Evolutionary conservation across 2,329 filamentous ascomycete species (phyloP), one percentile per base, ranked within the genome.

Genomic region (Xylariaceae sp.): DNA sequence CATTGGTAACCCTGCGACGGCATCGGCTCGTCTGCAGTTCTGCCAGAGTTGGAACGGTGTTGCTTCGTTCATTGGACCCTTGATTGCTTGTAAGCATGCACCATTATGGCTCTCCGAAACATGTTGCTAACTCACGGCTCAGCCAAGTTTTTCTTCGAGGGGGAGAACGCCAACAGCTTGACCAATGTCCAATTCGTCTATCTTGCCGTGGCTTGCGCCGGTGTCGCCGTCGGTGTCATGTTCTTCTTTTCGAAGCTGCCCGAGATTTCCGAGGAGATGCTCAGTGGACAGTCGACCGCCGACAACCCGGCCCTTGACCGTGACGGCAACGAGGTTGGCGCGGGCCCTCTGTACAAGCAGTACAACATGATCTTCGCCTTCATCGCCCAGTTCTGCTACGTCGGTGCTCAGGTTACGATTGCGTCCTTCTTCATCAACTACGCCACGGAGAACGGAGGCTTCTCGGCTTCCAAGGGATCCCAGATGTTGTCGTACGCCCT

Each of bases 401-500:
- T 71, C 1, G 74, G 75, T 18, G 69, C 73, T 1, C 30, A 32
- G 53, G 61, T 70, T n/a, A 67, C 62, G 3, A 66, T 72, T 31
- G 65, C 65, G 1, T 60, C 39, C 6, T 73, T 75, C 46, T 72
- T 71, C 54, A 71, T 73, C 59, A 73, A 72, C 49, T 71, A 43
- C 34, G 39, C 35, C 19, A 32, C 22, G 12, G 42, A 44, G 30
- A 43, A 37, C 6, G 45, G 43, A 3, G 60, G 69, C 2, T 65
- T 66, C 17, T 80, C 75, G 31, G 66, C 66, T 29, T 59, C 75
- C 1, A 62, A 69, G 2, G 83, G 73, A 1, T 74, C 84, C 4
- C 79, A 81, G 45, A 76, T 86, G 51, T 77, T 88, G 19, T 83
- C 84, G 6, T 82, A 83, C 1, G 85, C 83, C 0, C 83, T 89